phyloP scores from a whole-genome alignment of 352 stramenopile genomes.

The Phytophthora citrophthora region DNA sequence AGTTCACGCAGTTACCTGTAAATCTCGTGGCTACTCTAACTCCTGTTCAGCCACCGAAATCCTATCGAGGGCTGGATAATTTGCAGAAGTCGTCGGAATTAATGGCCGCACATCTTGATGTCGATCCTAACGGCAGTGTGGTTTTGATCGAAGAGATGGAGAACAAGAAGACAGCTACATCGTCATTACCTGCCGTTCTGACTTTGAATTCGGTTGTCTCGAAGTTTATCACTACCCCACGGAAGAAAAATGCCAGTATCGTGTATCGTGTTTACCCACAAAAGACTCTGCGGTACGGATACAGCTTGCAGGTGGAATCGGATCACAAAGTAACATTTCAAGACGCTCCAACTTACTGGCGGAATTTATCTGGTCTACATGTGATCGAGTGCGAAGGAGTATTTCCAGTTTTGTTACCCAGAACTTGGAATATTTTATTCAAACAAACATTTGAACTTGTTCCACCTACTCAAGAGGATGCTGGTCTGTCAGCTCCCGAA shows the following conservation, averaged over 20 bases:
- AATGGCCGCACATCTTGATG: slow-evolving; percentile 31
- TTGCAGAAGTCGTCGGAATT: slow-evolving; percentile 19
- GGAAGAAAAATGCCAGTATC: slow-evolving; percentile 9
- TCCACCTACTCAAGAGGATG: slow-evolving; percentile 10
- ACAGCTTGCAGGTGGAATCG: slow-evolving; percentile 61
- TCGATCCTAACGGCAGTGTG: slow-evolving; percentile 58
- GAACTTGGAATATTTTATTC: slow-evolving; percentile 67
- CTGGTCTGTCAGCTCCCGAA: slow-evolving; percentile 21
- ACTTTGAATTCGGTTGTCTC: slow-evolving; percentile 52
- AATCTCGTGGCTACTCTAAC: slow-evolving; percentile 51
- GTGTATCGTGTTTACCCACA: slow-evolving; percentile 64
- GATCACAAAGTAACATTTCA: slow-evolving; percentile 48
- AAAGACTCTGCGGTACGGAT: slow-evolving; percentile 55
- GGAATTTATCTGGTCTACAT: slow-evolving; percentile 46
- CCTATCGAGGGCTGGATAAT: slow-evolving; percentile 13
- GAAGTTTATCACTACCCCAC: slow-evolving; percentile 34
- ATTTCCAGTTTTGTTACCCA: slow-evolving; percentile 50
- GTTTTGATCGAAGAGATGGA: slow-evolving; percentile 51
- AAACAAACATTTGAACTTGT: slow-evolving; percentile 62
- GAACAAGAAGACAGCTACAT: not conserved
- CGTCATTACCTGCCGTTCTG: slow-evolving; percentile 26
- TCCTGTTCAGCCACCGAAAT: slow-evolving; percentile 25
- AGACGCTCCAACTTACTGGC: slow-evolving; percentile 52
- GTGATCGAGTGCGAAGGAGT: slow-evolving; percentile 55
- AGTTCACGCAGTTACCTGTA: slow-evolving; percentile 5